Evolutionary conservation across 805 yeast genomes (phyloP).

Genomic region (Zygotorulaspora sp.): DNA sequence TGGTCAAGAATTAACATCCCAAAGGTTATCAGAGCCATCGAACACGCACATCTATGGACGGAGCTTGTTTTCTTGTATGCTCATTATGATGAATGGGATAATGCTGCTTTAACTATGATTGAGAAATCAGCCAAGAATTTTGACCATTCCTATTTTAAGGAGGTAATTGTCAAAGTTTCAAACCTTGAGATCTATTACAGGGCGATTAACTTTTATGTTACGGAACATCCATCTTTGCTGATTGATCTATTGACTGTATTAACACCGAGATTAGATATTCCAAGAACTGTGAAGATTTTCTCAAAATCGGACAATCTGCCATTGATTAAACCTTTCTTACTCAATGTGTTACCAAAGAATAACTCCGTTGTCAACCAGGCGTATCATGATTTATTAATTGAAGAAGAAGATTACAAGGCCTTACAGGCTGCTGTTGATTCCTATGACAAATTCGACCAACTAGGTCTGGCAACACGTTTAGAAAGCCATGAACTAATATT

Average conservation of each 20-base stretch:
- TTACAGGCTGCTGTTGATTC: slow-evolving; percentile 82
- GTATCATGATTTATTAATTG: slow-evolving; percentile 90
- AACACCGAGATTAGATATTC: slow-evolving; percentile 85
- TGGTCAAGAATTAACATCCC: slow-evolving; percentile 99
- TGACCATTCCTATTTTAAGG: slow-evolving; percentile 92
- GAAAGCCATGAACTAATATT: slow-evolving; percentile 88
- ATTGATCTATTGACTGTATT: slow-evolving; percentile 81
- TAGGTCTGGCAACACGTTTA: slow-evolving; percentile 86
- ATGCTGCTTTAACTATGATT: slow-evolving; percentile 94
- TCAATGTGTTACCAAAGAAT: slow-evolving; percentile 86
- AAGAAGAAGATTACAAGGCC: slow-evolving; percentile 93
- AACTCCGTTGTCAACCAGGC: slow-evolving; percentile 89
- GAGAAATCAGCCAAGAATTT: slow-evolving; percentile 90
- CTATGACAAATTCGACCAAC: slow-evolving; percentile 85
- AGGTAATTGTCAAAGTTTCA: slow-evolving; percentile 88
- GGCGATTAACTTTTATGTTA: slow-evolving; percentile 91
- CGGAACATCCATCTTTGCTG: slow-evolving; percentile 85
- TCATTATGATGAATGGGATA: slow-evolving; percentile 99
- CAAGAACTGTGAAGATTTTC: slow-evolving; percentile 92
- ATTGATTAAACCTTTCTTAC: slow-evolving; percentile 89
- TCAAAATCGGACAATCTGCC: slow-evolving; percentile 95
- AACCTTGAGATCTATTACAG: slow-evolving; percentile 95
- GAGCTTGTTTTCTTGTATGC: slow-evolving; percentile 94
- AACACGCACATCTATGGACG: slow-evolving; percentile 91
- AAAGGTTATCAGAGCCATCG: slow-evolving; percentile 91